These are phyloP conservation scores for Lonicera japonica DNA, from an alignment of 129 eudicot species.

Conservation along the genomic window DNA sequence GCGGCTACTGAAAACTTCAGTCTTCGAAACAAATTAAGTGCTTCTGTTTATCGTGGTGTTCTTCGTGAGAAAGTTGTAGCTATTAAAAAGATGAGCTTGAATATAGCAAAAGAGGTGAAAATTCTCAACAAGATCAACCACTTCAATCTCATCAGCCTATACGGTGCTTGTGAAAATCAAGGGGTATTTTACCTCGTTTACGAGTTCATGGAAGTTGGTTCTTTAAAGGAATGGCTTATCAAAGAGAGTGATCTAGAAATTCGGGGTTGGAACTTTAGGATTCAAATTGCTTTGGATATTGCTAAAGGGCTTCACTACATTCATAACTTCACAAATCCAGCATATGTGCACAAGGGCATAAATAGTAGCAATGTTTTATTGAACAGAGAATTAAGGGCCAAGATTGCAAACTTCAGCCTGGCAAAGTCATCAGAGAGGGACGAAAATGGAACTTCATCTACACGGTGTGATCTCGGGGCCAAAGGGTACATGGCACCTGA, in stretches of 20 bases:
- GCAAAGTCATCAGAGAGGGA: constrained; percentile 37
- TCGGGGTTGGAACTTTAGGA: constrained; percentile 48
- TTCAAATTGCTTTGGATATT: constrained; percentile 56
- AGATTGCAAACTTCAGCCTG: constrained; percentile 57
- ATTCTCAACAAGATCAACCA: constrained; percentile 52
- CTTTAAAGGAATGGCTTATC: constrained; percentile 47
- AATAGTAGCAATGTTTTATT: constrained; percentile 57
- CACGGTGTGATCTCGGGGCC: constrained; percentile 29
- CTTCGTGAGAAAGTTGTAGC: constrained; percentile 34
- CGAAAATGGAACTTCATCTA: constrained; percentile 29
- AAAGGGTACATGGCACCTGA: constrained; percentile 81
- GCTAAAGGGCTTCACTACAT: constrained; percentile 66
- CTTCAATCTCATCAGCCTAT: constrained; percentile 55
- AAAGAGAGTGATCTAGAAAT: constrained; percentile 12
- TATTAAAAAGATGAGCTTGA: constrained; percentile 43
- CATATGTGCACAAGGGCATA: constrained; percentile 64
- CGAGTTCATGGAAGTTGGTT: constrained; percentile 61
- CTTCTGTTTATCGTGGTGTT: constrained; percentile 49
- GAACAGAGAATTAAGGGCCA: constrained; percentile 44
- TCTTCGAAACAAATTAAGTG: constrained; percentile 33
- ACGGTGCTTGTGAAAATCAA: constrained; percentile 57
- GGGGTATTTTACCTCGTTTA: constrained; percentile 49
- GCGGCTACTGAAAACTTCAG: constrained; percentile 56
- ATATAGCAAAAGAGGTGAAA: constrained; percentile 47
- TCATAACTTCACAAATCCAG: constrained; percentile 65